phyloP scores from a whole-genome alignment of 108 stramenopile genomes.

The Pseudonitzschia multiseries region DNA sequence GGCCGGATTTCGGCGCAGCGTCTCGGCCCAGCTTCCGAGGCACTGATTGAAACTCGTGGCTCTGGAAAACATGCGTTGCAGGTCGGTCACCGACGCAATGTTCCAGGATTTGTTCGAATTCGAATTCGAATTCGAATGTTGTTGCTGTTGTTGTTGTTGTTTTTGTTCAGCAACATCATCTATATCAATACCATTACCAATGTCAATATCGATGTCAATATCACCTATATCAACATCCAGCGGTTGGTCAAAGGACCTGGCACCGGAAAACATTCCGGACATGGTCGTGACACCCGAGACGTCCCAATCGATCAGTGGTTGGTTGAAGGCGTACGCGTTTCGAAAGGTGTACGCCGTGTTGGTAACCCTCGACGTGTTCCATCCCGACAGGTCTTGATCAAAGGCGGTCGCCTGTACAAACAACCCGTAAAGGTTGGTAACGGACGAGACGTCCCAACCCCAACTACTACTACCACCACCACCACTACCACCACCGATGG shows the following conservation, averaged over 20 bases:
- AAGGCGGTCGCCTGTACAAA: conserved; percentile 19
- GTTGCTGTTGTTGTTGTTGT: too few species aligned
- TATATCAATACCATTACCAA: too few species aligned
- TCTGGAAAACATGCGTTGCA: background rate
- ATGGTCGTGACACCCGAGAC: conserved; percentile 21
- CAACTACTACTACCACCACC: too few species aligned
- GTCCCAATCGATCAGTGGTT: conserved; percentile 31
- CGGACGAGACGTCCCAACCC: conserved; percentile 12
- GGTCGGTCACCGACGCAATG: background rate
- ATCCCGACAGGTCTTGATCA: conserved; percentile 24
- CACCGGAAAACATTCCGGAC: conserved; percentile 37
- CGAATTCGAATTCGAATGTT: too few species aligned
- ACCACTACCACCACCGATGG: background rate
- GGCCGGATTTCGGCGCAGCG: background rate
- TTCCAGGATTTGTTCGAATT: too few species aligned
- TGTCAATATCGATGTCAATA: too few species aligned
- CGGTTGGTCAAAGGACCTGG: conserved; percentile 27
- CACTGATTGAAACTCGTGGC: background rate
- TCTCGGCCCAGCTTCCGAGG: background rate
- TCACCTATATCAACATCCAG: too few species aligned
- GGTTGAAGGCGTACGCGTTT: conserved; percentile 36
- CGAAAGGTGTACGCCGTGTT: conserved; percentile 31
- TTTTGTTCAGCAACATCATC: too few species aligned
- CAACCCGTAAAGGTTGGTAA: conserved; percentile 21
- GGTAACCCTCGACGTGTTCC: conserved; percentile 8